Evolutionary conservation across 2,329 filamentous ascomycete genomes (phyloP), one percentile per base, ranked within the genome.

Genomic region (Trichoderma sp.): DNA sequence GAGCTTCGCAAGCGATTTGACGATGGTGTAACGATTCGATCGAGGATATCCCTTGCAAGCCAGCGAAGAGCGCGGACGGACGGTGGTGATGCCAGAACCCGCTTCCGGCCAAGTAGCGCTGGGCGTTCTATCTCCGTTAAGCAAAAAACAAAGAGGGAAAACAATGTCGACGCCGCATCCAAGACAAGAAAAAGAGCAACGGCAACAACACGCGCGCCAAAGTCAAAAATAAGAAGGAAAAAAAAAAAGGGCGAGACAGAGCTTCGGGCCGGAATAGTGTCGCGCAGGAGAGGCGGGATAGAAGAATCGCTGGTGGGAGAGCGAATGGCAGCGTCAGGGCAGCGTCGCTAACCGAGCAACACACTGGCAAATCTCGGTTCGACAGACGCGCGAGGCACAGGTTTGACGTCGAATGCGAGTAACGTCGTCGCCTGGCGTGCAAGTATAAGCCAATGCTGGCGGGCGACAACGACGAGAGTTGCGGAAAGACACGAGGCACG

Each of bases 21-120:
- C 50, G 35, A 54, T 54, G 60, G 61, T 65, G 61, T 57, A 65
- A 65, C 61, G 37, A 48, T 65, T 57, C 61, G 61, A 57, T 65
- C 61, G 61, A 57, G 39, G 61, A 39, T 65, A 35, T 64, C 35
- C 37, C 15, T 52, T 39, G 27, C 61, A 56, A 35, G 37, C 35
- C 35, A 19, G 42, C 39, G 61, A 54, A 45, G 25, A 39, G 50
- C 19, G 61, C 19, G 45, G 42, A 34, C 29, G 42, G 17, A 34
- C 29, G 42, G 17, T 25, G 45, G 6, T 56, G 50, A 39, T 34
- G 61, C 52, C 50, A 64, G 35, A 65, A 57, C 34, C 52, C 37
- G 35, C 22, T 64, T 15, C n/a, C 35, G 42, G 32, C 27, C 35
- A 64, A 56, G 34, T 17, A 64, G 61, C n/a, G 45, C 19, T 17